phyloP scores from a whole-genome alignment of 495 filamentous ascomycete species.

The Penicillium nucicola region DNA sequence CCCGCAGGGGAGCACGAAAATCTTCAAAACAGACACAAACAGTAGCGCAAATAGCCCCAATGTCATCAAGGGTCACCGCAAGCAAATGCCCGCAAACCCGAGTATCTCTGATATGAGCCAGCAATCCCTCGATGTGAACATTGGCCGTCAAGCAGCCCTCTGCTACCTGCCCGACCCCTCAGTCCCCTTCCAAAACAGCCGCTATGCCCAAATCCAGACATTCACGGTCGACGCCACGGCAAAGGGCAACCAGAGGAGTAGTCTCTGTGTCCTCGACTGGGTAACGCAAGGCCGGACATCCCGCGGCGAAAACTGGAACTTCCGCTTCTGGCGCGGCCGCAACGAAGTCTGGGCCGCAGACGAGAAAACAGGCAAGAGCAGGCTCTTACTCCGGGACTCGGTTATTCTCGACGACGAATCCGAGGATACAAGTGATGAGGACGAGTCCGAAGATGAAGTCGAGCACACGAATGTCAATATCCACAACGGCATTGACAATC shows the following conservation, averaged over 20 bases:
- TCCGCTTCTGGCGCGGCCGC: conserved; percentile 68
- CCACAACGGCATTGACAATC: conserved; percentile 6
- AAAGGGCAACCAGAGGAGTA: conserved; percentile 36
- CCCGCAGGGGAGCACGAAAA: conserved; percentile 87
- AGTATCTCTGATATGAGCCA: conserved; percentile 52
- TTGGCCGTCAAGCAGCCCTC: conserved; percentile 63
- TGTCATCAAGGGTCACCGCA: conserved; percentile 29
- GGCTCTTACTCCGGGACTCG: conserved; percentile 77
- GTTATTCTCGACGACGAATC: conserved; percentile 63
- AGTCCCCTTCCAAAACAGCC: conserved; percentile 77
- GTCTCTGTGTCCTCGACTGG: conserved; percentile 86
- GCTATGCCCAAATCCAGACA: conserved; percentile 77
- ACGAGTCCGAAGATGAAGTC: conserved; percentile 32
- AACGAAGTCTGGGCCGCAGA: conserved; percentile 77
- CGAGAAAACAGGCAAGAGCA: conserved; percentile 37
- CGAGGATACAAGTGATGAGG: conserved; percentile 18
- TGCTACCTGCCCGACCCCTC: conserved; percentile 93
- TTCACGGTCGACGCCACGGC: conserved; percentile 64
- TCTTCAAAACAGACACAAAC: conserved; percentile 71
- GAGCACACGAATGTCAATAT: conserved; percentile 6
- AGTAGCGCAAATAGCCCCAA: conserved; percentile 21
- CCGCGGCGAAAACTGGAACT: conserved; percentile 86
- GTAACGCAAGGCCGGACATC: conserved; percentile 83
- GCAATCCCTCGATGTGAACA: conserved; percentile 63
- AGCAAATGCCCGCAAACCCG: conserved; percentile 20